These are phyloP conservation scores for Peniophora sp. DNA, from an alignment of 1,284 basidiomycete species.

Conservation along the genomic window DNA sequence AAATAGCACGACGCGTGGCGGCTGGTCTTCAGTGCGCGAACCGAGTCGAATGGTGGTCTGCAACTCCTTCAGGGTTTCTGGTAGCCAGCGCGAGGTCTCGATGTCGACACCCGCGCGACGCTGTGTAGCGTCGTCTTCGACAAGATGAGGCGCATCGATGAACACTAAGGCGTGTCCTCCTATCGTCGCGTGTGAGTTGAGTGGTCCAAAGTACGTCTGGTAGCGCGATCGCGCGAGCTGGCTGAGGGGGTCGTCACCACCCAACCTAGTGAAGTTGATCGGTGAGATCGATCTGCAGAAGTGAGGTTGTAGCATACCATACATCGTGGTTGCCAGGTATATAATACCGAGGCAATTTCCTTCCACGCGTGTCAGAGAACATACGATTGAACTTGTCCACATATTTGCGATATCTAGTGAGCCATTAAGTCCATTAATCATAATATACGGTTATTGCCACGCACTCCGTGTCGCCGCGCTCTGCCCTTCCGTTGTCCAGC, in stretches of 20 bases:
- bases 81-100: slow-evolving; percentile 45
- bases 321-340: slow-evolving; percentile 88
- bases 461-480: slow-evolving; percentile 62
- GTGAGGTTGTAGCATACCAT: slow-evolving; percentile 43
- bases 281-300: neutral
- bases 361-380: slow-evolving; percentile 38
- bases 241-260: slow-evolving; percentile 7
- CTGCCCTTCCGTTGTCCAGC: slow-evolving; percentile 72
- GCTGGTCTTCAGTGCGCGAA: slow-evolving; percentile 5
- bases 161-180: slow-evolving; percentile 69
- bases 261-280: slow-evolving; percentile 1
- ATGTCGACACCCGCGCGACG: slow-evolving; percentile 40
- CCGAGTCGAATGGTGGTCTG: neutral
- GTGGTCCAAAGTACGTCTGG: slow-evolving; percentile 54
- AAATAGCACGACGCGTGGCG: slow-evolving; percentile 41
- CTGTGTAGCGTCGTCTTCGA: slow-evolving; percentile 73
- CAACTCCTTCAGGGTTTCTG: neutral
- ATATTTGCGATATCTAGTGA: slow-evolving; percentile 59
- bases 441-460: slow-evolving; percentile 19
- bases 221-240: slow-evolving; percentile 51
- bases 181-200: slow-evolving; percentile 45
- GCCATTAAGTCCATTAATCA: neutral
- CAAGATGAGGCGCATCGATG: slow-evolving; percentile 69
- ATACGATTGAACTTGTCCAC: slow-evolving; percentile 60
- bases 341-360: slow-evolving; percentile 46